phyloP scores from a whole-genome alignment of 1,139 yeast species.

The Suhomyces anneliseae region DNA sequence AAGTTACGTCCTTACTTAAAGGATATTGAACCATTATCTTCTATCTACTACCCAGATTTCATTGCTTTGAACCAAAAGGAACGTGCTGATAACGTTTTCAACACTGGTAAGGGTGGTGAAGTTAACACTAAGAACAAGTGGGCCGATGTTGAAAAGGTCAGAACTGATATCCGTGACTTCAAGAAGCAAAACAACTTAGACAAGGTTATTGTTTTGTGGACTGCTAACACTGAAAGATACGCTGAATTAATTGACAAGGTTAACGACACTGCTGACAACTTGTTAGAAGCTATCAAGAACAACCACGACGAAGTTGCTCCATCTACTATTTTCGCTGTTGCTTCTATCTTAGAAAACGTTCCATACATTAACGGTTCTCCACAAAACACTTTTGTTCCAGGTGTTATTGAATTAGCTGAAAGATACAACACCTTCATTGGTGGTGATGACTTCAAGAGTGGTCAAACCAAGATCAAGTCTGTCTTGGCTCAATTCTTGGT shows the following conservation, averaged over 20 bases:
- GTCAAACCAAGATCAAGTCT: constrained; percentile 93
- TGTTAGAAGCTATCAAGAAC: constrained; percentile 68
- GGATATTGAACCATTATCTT: constrained; percentile 69
- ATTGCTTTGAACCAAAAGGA: constrained; percentile 93
- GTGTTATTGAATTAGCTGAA: constrained; percentile 88
- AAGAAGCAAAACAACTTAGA: constrained; percentile 73
- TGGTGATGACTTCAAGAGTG: constrained; percentile 97
- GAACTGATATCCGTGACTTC: constrained; percentile 80
- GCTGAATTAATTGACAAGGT: constrained; percentile 76
- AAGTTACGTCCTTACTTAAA: constrained; percentile 69
- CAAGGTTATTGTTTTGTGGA: constrained; percentile 90
- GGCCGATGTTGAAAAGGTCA: constrained; percentile 85
- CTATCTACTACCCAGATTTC: constrained; percentile 93
- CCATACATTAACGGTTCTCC: constrained; percentile 97
- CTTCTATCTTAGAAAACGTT: constrained; percentile 80
- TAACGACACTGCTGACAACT: constrained; percentile 84
- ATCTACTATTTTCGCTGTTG: constrained; percentile 89
- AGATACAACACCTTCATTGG: constrained; percentile 76
- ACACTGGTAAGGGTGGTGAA: constrained; percentile 52
- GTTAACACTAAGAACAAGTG: constrained; percentile 68
- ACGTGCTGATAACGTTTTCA: constrained; percentile 85
- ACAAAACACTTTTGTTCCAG: constrained; percentile 96
- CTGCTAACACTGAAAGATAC: constrained; percentile 95
- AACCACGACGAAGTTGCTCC: constrained; percentile 88
- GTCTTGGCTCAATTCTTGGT: constrained; percentile 94